Evolutionary conservation across 495 filamentous ascomycete species (phyloP).

Genomic region (Aspergillus bridgeri): DNA sequence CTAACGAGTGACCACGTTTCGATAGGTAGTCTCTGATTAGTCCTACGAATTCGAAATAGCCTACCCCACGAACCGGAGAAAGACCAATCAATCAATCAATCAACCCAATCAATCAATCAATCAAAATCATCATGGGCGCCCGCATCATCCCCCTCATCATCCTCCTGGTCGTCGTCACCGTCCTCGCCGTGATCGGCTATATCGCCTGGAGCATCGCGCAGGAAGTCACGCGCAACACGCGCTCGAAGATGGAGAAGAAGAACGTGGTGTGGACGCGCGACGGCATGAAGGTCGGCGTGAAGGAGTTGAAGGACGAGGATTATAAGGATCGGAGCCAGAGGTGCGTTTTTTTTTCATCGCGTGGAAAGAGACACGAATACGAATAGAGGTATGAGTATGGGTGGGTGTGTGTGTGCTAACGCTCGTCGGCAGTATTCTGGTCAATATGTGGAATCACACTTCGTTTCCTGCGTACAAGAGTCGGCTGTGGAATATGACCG

Average conservation of each 20-base stretch:
- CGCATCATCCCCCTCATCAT: constrained; percentile 71
- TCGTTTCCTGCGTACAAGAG: constrained; percentile 57
- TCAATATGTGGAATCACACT: constrained; percentile 75
- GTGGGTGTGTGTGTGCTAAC: not conserved
- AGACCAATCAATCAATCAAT: not conserved
- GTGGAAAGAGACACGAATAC: too few relatives aligned
- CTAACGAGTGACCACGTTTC: too few relatives aligned
- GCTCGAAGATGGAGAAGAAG: constrained; percentile 75
- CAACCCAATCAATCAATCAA: not conserved
- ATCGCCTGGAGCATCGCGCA: constrained; percentile 67
- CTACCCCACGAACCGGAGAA: not conserved
- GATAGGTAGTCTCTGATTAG: too few relatives aligned
- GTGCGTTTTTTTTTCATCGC: constrained; percentile 29
- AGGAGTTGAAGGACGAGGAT: constrained; percentile 68
- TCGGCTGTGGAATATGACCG: constrained; percentile 51
- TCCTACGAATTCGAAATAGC: not conserved
- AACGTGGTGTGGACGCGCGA: constrained; percentile 79
- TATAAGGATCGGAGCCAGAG: constrained; percentile 82
- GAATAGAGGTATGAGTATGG: too few relatives aligned
- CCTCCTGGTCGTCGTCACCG: constrained; percentile 60
- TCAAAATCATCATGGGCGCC: constrained; percentile 12
- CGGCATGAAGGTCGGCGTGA: constrained; percentile 77
- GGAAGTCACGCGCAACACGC: constrained; percentile 65
- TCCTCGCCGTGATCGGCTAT: constrained; percentile 64
- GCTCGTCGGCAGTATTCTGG: constrained; percentile 47